phyloP scores from a whole-genome alignment of 305 asterid genomes.

The Fraxinus paxiana region DNA sequence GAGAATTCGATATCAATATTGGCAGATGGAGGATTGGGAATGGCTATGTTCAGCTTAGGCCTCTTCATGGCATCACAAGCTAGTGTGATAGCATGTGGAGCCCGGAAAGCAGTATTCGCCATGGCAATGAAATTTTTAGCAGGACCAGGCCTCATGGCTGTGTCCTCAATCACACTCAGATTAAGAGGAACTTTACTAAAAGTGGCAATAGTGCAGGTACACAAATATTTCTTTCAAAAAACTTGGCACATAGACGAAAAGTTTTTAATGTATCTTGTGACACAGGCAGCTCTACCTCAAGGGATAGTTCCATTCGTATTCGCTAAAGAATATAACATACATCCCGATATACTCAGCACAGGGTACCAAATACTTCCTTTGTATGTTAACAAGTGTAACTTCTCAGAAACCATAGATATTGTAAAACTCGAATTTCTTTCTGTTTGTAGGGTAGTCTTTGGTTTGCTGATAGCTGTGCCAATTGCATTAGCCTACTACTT shows the following conservation, averaged over 20 bases:
- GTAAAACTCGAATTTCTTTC: slow-evolving; percentile 9
- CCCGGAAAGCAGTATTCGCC: slow-evolving; percentile 56
- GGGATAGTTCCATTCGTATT: slow-evolving; percentile 91
- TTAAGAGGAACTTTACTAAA: slow-evolving; percentile 57
- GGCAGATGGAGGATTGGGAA: slow-evolving; percentile 90
- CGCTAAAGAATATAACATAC: slow-evolving; percentile 73
- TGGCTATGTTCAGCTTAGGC: slow-evolving; percentile 97
- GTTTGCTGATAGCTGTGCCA: slow-evolving; percentile 70
- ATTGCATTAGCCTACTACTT: slow-evolving; percentile 65
- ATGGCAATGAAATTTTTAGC: slow-evolving; percentile 63
- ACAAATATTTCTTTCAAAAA: background rate
- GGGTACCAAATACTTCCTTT: slow-evolving; percentile 47
- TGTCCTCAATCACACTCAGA: slow-evolving; percentile 61
- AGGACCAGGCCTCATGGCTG: slow-evolving; percentile 75
- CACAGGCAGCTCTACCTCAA: slow-evolving; percentile 95
- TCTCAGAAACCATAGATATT: slow-evolving; percentile 13
- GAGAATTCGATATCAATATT: slow-evolving; percentile 54
- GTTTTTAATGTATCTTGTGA: background rate
- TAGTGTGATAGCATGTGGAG: slow-evolving; percentile 68
- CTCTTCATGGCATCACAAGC: slow-evolving; percentile 87
- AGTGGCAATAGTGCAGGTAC: slow-evolving; percentile 85
- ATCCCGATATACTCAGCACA: slow-evolving; percentile 80
- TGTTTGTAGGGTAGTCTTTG: slow-evolving; percentile 61
- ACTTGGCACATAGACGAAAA: background rate
- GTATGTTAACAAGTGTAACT: background rate